phyloP scores from a whole-genome alignment of 371 early-diverging fungal genomes.

The Mortierella sp. region DNA sequence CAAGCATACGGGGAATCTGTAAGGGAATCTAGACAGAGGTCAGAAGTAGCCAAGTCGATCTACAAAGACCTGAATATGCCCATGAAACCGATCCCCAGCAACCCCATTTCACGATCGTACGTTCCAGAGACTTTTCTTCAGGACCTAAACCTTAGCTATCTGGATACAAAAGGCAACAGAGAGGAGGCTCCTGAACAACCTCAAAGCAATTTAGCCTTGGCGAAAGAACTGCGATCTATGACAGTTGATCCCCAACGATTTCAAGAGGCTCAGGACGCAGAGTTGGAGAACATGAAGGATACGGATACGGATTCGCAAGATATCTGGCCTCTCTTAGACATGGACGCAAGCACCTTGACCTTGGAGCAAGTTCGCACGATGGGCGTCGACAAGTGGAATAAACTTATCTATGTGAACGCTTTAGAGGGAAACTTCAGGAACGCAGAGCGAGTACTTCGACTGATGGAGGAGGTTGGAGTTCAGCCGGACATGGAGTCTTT shows the following conservation, averaged over 20 bases:
- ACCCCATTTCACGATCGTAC: slow-evolving; percentile 21
- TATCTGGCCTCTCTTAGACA: background rate
- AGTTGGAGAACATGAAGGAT: background rate
- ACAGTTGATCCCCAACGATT: background rate
- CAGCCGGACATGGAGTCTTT: slow-evolving; percentile 74
- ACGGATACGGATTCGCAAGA: background rate
- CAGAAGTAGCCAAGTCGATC: slow-evolving; percentile 32
- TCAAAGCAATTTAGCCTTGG: slow-evolving; percentile 24
- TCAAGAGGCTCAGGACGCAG: background rate
- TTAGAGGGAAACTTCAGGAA: slow-evolving; percentile 70
- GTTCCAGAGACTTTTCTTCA: slow-evolving; percentile 42
- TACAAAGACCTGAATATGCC: slow-evolving; percentile 31
- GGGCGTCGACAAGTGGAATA: slow-evolving; percentile 60
- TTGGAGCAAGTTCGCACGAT: slow-evolving; percentile 26
- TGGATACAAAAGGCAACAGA: slow-evolving; percentile 38
- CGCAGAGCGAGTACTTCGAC: slow-evolving; percentile 76
- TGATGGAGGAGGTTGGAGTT: slow-evolving; percentile 73
- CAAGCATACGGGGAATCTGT: slow-evolving; percentile 37
- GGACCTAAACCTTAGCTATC: slow-evolving; percentile 34
- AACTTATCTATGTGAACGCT: slow-evolving; percentile 81
- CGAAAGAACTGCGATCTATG: slow-evolving; percentile 23
- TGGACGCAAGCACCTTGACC: slow-evolving; percentile 8
- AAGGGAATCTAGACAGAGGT: slow-evolving; percentile 19
- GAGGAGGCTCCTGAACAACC: slow-evolving; percentile 20
- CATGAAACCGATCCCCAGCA: slow-evolving; percentile 5